Evolutionary conservation across 768 basidiomycete species (phyloP).

Genomic region (Amanita rimosa): DNA sequence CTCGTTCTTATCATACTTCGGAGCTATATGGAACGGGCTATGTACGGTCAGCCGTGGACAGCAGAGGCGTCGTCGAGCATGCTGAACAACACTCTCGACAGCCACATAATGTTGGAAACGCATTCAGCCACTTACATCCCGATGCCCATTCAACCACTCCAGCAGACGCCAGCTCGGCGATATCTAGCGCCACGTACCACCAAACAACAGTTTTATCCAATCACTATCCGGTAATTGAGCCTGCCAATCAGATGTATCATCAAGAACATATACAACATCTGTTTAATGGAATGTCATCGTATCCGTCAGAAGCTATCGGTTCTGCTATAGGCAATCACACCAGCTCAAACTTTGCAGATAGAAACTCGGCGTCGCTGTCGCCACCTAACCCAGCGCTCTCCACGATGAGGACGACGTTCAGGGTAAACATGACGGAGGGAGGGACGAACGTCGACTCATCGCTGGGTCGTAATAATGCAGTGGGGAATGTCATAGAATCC

Average conservation of each 20-base stretch:
- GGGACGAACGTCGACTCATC: background rate
- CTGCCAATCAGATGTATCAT: background rate
- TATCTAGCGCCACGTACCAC: background rate
- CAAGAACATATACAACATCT: background rate
- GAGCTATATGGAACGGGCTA: background rate
- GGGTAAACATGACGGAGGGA: slow-evolving; percentile 6
- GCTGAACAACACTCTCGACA: background rate
- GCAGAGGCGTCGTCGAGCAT: background rate
- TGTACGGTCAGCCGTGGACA: background rate
- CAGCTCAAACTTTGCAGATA: background rate
- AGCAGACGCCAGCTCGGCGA: background rate
- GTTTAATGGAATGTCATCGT: background rate
- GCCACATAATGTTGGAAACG: background rate
- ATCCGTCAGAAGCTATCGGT: background rate
- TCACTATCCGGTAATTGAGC: background rate
- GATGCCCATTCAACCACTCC: background rate
- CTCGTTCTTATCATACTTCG: slow-evolving; percentile 13
- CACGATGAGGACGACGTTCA: background rate
- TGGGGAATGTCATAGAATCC: background rate
- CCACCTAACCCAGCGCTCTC: background rate
- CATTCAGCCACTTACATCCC: background rate
- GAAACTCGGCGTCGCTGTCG: background rate
- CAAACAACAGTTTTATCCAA: background rate
- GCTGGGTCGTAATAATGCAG: background rate
- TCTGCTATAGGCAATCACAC: background rate